Conservation (phyloP, 768 basidiomycete species). For the Rossbeevera mucosa region DNA sequence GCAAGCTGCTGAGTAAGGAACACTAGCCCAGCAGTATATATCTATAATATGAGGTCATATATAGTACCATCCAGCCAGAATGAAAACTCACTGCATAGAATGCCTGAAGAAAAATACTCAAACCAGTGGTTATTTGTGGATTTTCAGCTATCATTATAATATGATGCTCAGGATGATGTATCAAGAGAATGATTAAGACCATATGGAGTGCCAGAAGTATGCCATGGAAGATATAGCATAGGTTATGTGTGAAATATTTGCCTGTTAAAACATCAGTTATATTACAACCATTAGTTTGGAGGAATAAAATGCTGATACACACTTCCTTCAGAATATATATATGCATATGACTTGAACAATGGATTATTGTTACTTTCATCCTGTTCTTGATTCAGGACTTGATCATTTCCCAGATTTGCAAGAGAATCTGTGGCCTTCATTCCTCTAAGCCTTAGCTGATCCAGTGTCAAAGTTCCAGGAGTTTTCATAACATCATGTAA, state of each 20-base stretch:
- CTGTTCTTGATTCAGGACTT: neutral
- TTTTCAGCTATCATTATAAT: neutral
- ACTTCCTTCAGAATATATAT: too few relatives aligned
- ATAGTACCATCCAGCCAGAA: too few relatives aligned
- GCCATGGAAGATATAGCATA: neutral
- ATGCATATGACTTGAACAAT: too few relatives aligned
- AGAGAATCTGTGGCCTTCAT: neutral
- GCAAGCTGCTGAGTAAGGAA: constrained; percentile 19
- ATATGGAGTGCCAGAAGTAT: neutral
- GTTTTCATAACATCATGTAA: neutral
- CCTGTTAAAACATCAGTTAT: neutral
- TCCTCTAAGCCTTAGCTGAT: neutral
- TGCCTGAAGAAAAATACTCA: constrained; percentile 1
- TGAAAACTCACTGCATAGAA: neutral
- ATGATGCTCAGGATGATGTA: neutral
- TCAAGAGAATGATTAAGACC: neutral
- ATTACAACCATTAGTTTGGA: neutral
- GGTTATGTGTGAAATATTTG: neutral
- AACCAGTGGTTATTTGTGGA: neutral
- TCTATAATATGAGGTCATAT: too few relatives aligned
- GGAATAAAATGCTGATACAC: too few relatives aligned
- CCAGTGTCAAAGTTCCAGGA: neutral
- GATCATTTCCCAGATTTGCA: neutral
- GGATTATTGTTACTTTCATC: too few relatives aligned
- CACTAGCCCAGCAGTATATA: constrained; percentile 17